A percentile compares a stretch with the other conserved stretches of the same genome.
Conservation (phyloP, 306 rosid genomes). For the Quercus agrifolia region DNA sequence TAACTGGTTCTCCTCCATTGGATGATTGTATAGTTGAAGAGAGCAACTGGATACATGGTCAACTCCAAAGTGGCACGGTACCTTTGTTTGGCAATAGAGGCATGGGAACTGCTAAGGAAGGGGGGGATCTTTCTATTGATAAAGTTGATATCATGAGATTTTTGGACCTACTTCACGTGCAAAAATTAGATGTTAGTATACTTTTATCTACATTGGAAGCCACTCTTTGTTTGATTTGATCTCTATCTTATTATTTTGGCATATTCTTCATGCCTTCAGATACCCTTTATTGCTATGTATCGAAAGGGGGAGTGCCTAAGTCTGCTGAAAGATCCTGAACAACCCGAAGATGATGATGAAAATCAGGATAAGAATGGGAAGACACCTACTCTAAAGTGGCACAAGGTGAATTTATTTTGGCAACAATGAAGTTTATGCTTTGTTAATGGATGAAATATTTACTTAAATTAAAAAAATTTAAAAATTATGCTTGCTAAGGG, state of each 20-base stretch:
- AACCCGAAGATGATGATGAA: conserved; percentile 43
- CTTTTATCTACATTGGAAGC: conserved; percentile 6
- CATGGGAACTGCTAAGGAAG: conserved; percentile 26
- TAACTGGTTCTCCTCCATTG: conserved; percentile 67
- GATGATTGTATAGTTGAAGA: conserved; percentile 71
- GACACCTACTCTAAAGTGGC: conserved; percentile 79
- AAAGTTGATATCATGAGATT: conserved; percentile 66
- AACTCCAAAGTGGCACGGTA: conserved; percentile 50
- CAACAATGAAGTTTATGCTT: too few species aligned
- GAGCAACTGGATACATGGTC: conserved; percentile 68
- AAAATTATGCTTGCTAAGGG: not conserved
- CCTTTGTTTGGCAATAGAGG: conserved; percentile 60
- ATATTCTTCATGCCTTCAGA: conserved; percentile 36
- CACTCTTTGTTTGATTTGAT: conserved; percentile 12
- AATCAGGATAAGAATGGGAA: conserved; percentile 56
- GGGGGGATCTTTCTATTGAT: conserved; percentile 44
- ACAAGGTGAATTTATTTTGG: conserved; percentile 55
- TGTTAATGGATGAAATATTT: not conserved
- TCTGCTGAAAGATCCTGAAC: conserved; percentile 69
- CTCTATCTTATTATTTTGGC: conserved; percentile 16
- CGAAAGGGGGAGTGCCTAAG: conserved; percentile 90
- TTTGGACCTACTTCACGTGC: conserved; percentile 86
- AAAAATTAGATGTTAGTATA: conserved; percentile 81
- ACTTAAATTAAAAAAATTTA: too few species aligned
- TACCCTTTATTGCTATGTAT: conserved; percentile 88